These are phyloP conservation scores for Dactylellina parvicollis DNA, from an alignment of 2,329 filamentous ascomycete species.

Conservation along the genomic window DNA sequence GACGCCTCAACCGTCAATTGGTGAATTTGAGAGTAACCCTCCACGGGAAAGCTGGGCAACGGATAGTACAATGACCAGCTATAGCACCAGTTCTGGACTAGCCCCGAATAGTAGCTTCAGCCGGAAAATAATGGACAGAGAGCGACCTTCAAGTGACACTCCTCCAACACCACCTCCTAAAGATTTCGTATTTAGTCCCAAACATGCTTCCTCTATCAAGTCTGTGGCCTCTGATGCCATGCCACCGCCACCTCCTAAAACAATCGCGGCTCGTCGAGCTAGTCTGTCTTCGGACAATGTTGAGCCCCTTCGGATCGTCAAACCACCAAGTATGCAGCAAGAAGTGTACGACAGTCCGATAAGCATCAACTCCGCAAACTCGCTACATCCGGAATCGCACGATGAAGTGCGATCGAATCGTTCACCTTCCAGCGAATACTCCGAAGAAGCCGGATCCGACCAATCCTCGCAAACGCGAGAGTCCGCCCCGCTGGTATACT, in stretches of 20 bases:
- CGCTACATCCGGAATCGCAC: conserved; percentile 13
- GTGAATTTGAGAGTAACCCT: conserved; percentile 42
- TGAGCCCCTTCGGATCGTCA: conserved; percentile 42
- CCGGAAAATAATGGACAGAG: conserved; percentile 52
- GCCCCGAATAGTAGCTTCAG: conserved; percentile 49
- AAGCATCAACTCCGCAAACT: conserved; percentile 35
- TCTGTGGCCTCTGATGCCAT: conserved; percentile 51
- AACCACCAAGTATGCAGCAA: conserved; percentile 30
- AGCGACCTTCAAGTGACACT: conserved; percentile 40
- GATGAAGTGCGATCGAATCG: conserved; percentile 54
- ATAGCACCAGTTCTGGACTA: conserved; percentile 47
- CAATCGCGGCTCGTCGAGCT: conserved; percentile 40
- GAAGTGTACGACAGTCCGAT: conserved; percentile 47
- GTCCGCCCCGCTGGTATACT: conserved; percentile 23
- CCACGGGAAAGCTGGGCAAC: conserved; percentile 50
- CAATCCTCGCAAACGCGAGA: conserved; percentile 39
- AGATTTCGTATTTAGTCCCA: conserved; percentile 47
- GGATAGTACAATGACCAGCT: conserved; percentile 49
- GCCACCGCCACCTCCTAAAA: conserved; percentile 44
- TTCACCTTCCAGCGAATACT: conserved; percentile 58
- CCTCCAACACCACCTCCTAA: conserved; percentile 51
- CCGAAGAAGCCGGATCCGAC: conserved; percentile 55
- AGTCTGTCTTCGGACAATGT: conserved; percentile 43
- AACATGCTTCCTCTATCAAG: conserved; percentile 49
- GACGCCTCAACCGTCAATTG: conserved; percentile 49